Evolutionary conservation across 768 basidiomycete genomes (phyloP), one percentile per base, ranked within the genome.

Genomic region (Trametes maxima): DNA sequence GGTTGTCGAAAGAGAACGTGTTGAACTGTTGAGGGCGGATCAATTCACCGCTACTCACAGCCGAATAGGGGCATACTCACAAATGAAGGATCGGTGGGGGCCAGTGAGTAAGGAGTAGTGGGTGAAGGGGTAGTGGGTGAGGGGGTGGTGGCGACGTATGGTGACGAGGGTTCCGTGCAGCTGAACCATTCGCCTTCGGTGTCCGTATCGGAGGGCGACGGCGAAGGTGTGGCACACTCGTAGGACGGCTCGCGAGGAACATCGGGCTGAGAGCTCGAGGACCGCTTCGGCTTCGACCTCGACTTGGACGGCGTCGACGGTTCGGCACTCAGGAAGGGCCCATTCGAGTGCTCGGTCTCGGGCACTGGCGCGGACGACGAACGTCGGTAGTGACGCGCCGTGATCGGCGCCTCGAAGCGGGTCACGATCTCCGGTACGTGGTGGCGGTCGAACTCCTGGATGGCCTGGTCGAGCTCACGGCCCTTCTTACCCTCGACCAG

Each of bases 401-500:
- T 90, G 42, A 90, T 82, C 43, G 89, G 89, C 1, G 82, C 78
- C 71, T 90, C 88, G 70, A 90, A 90, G 54, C 88, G 80, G 11
- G 89, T 89, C 44, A 88, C 78, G 67, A 90, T 76, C 72, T 85
- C 80, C 11, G 87, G 72, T 72, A 87, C 65, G 56, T 81, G 80
- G 19, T 75, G 73, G 60, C 76, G 75, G 67, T 82, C 80, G 67
- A 82, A 76, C 59, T 75, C 75, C 49, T 72, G 63, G 51, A 77
- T 69, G 16, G 73, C 75, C 16, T 65, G 69, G 45, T 74, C 69
- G 43, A 78, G 72, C 56, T 75, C 75, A 5, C 65, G 67, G 49
- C 77, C 77, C 67, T 75, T 77, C 70, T 75, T 74, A 51, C 77
- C 77, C 59, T 75, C 68, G 52, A 76, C 72, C 54, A 89, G 77